Base-by-base conservation (phyloP, 345 rosid genomes). In the Populus deltoides region DNA sequence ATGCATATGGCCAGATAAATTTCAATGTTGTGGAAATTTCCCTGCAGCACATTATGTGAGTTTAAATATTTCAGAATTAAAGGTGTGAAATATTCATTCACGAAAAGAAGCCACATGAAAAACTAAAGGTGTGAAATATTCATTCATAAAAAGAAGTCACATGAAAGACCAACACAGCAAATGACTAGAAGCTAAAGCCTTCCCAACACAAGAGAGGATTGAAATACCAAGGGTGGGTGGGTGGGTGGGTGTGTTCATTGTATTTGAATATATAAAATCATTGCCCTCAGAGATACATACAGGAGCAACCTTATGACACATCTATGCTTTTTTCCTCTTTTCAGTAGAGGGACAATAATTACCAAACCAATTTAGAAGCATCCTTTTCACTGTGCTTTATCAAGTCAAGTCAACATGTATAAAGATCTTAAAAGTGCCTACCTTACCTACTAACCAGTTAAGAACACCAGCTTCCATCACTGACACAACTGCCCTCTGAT, bases 391-490 rank as follows among this genome's bases (percentile, higher is more conserved):
- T 22, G 20, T 74, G 9, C 27, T 70, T 36, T 10, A 70, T 68
- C 51, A 74, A 67, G 57, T 62, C 49, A 70, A 77, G 55, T 7
- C 7, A 76, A 41, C 66, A 68, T 35, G 62, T 74, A n/a, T 36
- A 68, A 71, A 72, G 77, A 82, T 82, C 78, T 72, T 78, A 49
- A 74, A 89, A 83, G 72, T 77, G 88, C 92, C 86, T 90, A 89
- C 90, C 93, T 91, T 91, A 91, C 95, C 95, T 91, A 91, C 95
- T 86, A 91, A 90, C 95, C 95, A 91, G 79, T 89, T 89, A 83
- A 91, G 90, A 73, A 92, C 95, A 77, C 95, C 95, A 35, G 95
- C 95, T 85, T 91, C 95, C 95, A 91, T 89, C 79, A 91, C 87
- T 55, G 90, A 89, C 70, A 89, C 83, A 80, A 91, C 86, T 45